These are phyloP conservation scores for Linnemannia schmuckeri DNA, from an alignment of 192 early-diverging fungal genomes.

Conservation along the genomic window DNA sequence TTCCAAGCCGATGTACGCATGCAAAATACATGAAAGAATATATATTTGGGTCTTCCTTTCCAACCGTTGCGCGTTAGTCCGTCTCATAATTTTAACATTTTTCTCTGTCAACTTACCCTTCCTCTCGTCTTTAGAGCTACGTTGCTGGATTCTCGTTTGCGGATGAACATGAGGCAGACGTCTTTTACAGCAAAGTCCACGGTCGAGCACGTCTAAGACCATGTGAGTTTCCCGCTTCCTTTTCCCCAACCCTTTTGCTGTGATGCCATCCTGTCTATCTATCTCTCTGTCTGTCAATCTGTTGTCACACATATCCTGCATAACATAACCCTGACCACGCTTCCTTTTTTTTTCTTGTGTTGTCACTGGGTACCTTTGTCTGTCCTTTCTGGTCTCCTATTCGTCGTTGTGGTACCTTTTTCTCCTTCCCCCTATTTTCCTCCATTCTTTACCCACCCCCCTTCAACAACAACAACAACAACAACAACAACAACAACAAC, in stretches of 20 bases:
- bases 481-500: neutral
- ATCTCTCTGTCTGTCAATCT: neutral
- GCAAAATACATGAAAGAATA: neutral
- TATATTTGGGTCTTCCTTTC: neutral
- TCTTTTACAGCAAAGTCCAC: slow-evolving; percentile 73
- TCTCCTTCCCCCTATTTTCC: neutral
- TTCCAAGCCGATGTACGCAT: slow-evolving; percentile 74
- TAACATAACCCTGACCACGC: neutral
- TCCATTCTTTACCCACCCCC: neutral
- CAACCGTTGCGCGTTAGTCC: neutral
- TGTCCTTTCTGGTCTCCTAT: neutral
- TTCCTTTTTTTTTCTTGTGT: neutral
- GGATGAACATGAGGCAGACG: slow-evolving; percentile 73
- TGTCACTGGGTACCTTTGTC: neutral
- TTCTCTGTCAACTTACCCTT: neutral
- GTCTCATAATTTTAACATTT: neutral
- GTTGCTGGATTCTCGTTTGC: slow-evolving; percentile 80
- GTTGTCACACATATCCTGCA: neutral
- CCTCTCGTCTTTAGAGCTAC: slow-evolving; percentile 56
- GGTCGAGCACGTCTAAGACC: slow-evolving; percentile 57
- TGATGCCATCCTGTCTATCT: neutral
- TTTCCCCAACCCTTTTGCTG: slow-evolving; percentile 30
- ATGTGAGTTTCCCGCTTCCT: slow-evolving; percentile 37
- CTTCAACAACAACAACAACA: neutral
- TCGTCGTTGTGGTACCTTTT: neutral